These are phyloP conservation scores for Clitoria ternatea DNA, from an alignment of 306 rosid species.

Conservation along the genomic window DNA sequence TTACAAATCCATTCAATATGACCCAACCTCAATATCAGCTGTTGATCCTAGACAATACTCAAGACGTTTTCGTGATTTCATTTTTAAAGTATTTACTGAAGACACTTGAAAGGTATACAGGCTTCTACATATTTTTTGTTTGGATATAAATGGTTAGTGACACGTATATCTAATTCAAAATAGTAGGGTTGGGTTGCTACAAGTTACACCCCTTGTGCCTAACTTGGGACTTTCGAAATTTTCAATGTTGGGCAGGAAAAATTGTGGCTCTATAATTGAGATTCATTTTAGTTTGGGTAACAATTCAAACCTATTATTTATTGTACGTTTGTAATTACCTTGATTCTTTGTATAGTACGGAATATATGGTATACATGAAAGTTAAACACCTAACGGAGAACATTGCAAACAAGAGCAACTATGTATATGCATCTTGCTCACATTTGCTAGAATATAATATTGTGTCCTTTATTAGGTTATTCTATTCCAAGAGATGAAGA, in stretches of 20 bases:
- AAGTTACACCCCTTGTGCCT: not conserved
- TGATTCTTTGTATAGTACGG: conserved; percentile 17
- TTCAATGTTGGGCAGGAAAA: not conserved
- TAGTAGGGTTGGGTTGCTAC: not conserved
- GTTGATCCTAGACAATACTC: conserved; percentile 94
- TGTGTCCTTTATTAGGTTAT: not conserved
- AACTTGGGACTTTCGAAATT: not conserved
- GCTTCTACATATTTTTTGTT: not conserved
- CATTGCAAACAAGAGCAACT: conserved; percentile 8
- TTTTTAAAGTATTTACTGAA: conserved; percentile 59
- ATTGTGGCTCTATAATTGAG: not conserved
- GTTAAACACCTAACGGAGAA: not conserved
- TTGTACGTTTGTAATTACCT: not conserved
- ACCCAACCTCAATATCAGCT: conserved; percentile 85
- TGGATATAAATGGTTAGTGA: not conserved
- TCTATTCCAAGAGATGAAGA: not conserved
- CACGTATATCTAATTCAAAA: not conserved
- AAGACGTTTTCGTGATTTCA: conserved; percentile 85
- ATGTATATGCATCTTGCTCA: conserved; percentile 20
- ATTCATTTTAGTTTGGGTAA: conserved; percentile 4
- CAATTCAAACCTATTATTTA: not conserved
- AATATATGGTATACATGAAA: not conserved
- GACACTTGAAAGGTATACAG: conserved; percentile 29
- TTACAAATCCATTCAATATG: conserved; percentile 89
- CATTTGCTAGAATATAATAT: not conserved